phyloP scores from a whole-genome alignment of 441 rosid species.

The Adansonia rubrostipa region DNA sequence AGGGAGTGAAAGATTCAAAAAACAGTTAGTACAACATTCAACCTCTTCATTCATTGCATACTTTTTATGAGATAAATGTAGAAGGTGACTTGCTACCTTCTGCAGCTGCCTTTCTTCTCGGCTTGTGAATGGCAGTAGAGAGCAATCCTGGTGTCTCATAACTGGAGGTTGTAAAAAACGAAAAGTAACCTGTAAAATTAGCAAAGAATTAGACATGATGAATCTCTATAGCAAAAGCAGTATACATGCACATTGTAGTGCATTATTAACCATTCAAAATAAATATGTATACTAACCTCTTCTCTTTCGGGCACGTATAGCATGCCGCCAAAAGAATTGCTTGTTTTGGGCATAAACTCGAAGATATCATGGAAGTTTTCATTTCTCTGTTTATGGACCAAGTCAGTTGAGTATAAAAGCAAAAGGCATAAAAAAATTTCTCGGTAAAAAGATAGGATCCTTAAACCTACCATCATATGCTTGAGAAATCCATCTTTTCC shows the following conservation, averaged over 20 bases:
- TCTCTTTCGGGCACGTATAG: background rate
- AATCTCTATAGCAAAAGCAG: background rate
- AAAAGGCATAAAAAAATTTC: background rate
- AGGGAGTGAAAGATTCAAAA: background rate
- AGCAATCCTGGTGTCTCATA: background rate
- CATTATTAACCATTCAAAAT: background rate
- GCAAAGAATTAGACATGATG: background rate
- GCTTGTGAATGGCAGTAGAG: background rate
- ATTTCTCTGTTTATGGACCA: slow-evolving; percentile 8
- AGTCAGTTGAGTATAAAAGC: too few relatives aligned
- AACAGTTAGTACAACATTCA: background rate
- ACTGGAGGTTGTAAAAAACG: background rate
- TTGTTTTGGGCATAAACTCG: background rate
- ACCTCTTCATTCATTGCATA: background rate
- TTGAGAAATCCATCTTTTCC: slow-evolving; percentile 28
- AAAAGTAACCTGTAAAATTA: background rate
- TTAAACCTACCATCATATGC: slow-evolving; percentile 18
- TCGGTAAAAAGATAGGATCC: background rate
- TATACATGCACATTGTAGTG: background rate
- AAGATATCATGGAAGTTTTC: slow-evolving; percentile 20
- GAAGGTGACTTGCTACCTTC: background rate
- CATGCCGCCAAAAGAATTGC: too few relatives aligned
- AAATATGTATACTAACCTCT: slow-evolving; percentile 16
- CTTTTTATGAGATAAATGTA: background rate
- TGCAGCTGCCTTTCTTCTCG: background rate